phyloP scores from a whole-genome alignment of 2,329 filamentous ascomycete genomes.

The Xylaria sp. region DNA sequence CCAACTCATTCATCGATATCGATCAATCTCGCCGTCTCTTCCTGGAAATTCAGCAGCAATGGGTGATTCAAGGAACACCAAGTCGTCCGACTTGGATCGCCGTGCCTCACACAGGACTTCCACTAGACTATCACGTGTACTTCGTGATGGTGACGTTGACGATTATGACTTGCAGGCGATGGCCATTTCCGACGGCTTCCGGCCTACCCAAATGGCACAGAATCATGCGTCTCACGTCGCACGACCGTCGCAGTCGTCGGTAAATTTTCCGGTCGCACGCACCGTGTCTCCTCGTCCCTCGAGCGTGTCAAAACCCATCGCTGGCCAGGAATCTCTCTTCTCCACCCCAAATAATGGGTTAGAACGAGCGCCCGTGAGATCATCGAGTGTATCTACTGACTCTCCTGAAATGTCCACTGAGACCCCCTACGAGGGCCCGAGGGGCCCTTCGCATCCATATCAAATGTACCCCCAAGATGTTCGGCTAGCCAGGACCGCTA shows the following conservation, averaged over 20 bases:
- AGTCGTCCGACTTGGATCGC: conserved; percentile 55
- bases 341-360: conserved; percentile 63
- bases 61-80: conserved; percentile 54
- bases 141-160: conserved; percentile 55
- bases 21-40: conserved; percentile 26
- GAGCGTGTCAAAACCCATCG: conserved; percentile 66
- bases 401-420: conserved; percentile 59
- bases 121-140: conserved; percentile 51
- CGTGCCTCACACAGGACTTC: conserved; percentile 58
- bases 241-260: conserved; percentile 40
- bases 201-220: conserved; percentile 45
- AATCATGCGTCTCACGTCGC: conserved; percentile 39
- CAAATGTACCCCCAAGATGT: conserved; percentile 83
- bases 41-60: conserved; percentile 49
- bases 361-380: conserved; percentile 40
- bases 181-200: conserved; percentile 58
- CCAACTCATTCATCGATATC: conserved; percentile 33
- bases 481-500: conserved; percentile 61
- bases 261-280: conserved; percentile 39
- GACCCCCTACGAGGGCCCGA: conserved; percentile 75
- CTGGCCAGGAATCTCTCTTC: conserved; percentile 62
- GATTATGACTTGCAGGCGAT: conserved; percentile 62
- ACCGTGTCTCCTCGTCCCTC: conserved; percentile 56
- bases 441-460: conserved; percentile 84
- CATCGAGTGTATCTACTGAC: conserved; percentile 53